A percentile compares a stretch with the other conserved stretches of the same genome.
Evolutionary conservation across 805 yeast genomes (phyloP).

Genomic region (Metschnikowia proteae): DNA sequence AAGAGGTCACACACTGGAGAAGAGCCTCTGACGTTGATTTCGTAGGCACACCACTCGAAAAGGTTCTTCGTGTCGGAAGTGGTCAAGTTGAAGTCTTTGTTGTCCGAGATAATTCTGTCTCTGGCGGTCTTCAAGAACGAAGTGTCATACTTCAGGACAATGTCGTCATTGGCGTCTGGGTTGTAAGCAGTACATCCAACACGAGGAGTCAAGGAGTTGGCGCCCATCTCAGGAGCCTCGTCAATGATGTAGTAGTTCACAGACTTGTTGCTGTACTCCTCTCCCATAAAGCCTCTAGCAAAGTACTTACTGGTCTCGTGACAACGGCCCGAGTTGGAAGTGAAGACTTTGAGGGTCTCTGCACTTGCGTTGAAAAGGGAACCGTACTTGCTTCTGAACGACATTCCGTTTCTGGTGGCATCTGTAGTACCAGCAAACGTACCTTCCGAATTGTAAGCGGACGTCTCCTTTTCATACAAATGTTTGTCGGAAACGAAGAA

Average conservation of each 20-base stretch:
- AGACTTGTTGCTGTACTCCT: slow-evolving; percentile 30
- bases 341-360: slow-evolving; percentile 46
- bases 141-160: slow-evolving; percentile 27
- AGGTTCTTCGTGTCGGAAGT: slow-evolving; percentile 48
- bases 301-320: slow-evolving; percentile 53
- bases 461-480: slow-evolving; percentile 49
- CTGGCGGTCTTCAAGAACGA: slow-evolving; percentile 52
- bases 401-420: slow-evolving; percentile 47
- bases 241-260: slow-evolving; percentile 39
- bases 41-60: slow-evolving; percentile 69
- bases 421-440: slow-evolving; percentile 52
- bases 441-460: slow-evolving; percentile 38
- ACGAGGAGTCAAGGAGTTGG: slow-evolving; percentile 56
- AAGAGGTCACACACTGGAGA: slow-evolving; percentile 67
- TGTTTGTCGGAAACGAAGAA: slow-evolving; percentile 40
- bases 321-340: slow-evolving; percentile 53
- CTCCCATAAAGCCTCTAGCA: slow-evolving; percentile 57
- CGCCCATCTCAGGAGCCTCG: slow-evolving; percentile 50
- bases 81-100: slow-evolving; percentile 53
- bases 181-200: slow-evolving; percentile 40
- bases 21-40: slow-evolving; percentile 62
- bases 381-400: slow-evolving; percentile 47
- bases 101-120: slow-evolving; percentile 50
- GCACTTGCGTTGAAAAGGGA: slow-evolving; percentile 36
- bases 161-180: slow-evolving; percentile 26